phyloP scores from a whole-genome alignment of 306 rosid genomes.

The Luffa acutangula region DNA sequence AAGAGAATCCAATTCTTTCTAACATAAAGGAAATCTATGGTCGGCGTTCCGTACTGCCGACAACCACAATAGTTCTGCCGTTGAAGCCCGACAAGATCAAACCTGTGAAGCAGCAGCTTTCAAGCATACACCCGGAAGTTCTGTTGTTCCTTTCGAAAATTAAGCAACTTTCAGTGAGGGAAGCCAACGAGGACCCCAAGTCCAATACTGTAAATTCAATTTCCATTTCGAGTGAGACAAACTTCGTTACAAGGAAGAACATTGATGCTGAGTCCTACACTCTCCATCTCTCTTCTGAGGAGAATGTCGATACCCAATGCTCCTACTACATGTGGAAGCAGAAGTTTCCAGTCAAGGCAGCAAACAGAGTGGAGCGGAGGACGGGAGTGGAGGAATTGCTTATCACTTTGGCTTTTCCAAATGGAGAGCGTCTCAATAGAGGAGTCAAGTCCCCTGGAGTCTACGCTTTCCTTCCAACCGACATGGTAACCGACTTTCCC shows the following conservation, averaged over 20 bases:
- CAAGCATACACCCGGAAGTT: constrained; percentile 56
- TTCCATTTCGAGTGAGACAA: constrained; percentile 43
- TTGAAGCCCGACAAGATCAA: constrained; percentile 52
- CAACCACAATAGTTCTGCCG: constrained; percentile 55
- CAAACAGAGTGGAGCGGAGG: constrained; percentile 40
- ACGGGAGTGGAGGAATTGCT: constrained; percentile 47
- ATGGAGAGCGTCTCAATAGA: constrained; percentile 32
- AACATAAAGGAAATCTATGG: constrained; percentile 42
- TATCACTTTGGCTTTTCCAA: constrained; percentile 57
- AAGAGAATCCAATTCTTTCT: constrained; percentile 35
- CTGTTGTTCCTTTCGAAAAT: constrained; percentile 63
- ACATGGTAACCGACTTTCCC: constrained; percentile 61
- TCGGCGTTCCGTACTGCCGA: constrained; percentile 25
- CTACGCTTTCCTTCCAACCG: constrained; percentile 69
- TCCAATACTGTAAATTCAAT: constrained; percentile 34
- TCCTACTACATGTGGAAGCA: constrained; percentile 61
- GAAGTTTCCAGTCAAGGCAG: constrained; percentile 41
- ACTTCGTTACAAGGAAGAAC: constrained; percentile 35
- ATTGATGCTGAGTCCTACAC: constrained; percentile 61
- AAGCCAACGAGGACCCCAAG: constrained; percentile 27
- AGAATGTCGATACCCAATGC: constrained; percentile 27
- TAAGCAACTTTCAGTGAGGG: constrained; percentile 50
- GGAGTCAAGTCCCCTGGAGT: constrained; percentile 42
- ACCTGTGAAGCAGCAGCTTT: constrained; percentile 58
- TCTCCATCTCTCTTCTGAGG: constrained; percentile 35